Evolutionary conservation across 2,329 filamentous ascomycete species (phyloP).

Genomic region (Aspergillus flavus): DNA sequence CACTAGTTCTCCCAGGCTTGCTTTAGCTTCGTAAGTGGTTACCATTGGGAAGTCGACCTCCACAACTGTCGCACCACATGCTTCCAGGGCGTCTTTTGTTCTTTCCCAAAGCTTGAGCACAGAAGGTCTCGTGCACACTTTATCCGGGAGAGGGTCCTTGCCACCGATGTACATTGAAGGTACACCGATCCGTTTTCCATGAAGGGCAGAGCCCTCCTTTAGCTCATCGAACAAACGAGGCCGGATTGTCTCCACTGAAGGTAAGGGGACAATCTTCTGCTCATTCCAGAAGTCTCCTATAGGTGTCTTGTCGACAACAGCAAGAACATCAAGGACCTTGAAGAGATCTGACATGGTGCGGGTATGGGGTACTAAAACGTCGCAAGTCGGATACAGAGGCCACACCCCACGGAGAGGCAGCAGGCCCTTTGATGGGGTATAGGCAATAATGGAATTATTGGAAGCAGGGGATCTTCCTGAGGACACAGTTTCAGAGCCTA

Average conservation of each 20-base stretch:
- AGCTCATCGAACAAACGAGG: conserved; percentile 40
- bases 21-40: conserved; percentile 38
- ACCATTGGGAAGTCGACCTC: conserved; percentile 39
- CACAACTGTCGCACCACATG: conserved; percentile 35
- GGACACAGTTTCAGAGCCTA: conserved; percentile 60
- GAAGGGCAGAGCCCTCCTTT: conserved; percentile 32
- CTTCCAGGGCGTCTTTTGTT: conserved; percentile 30
- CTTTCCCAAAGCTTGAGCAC: conserved; percentile 43
- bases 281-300: conserved; percentile 59
- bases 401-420: conserved; percentile 57
- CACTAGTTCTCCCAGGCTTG: conserved; percentile 33
- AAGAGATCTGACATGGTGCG: conserved; percentile 55
- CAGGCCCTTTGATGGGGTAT: conserved; percentile 57
- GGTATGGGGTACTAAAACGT: conserved; percentile 58
- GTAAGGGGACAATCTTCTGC: conserved; percentile 51
- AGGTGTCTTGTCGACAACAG: conserved; percentile 43
- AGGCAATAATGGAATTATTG: conserved; percentile 59
- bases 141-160: conserved; percentile 32
- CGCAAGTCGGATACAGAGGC: conserved; percentile 60
- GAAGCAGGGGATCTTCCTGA: conserved; percentile 60
- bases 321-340: conserved; percentile 52
- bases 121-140: conserved; percentile 37
- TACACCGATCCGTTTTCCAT: conserved; percentile 52
- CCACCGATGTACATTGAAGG: conserved; percentile 56
- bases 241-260: conserved; percentile 32